Evolutionary conservation across 257 asterid genomes (phyloP).

Genomic region (Catharanthus roseus): DNA sequence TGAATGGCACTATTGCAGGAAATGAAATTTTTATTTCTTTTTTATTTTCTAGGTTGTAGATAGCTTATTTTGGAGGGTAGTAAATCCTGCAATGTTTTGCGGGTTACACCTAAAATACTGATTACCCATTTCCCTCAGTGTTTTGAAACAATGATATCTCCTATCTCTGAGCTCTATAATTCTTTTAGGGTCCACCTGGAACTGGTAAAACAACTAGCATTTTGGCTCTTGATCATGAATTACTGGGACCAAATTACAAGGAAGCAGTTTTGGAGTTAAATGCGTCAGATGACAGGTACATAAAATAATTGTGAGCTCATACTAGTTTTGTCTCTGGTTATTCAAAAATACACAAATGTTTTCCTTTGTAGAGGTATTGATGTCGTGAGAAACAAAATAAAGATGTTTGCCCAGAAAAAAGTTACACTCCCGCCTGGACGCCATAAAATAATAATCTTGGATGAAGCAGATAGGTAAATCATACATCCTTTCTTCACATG

Average conservation of each 20-base stretch:
- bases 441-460: conserved; percentile 83
- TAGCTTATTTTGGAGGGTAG: not conserved
- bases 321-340: not conserved
- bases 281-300: conserved; percentile 93
- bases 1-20: not conserved
- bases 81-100: not conserved
- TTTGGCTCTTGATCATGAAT: conserved; percentile 93
- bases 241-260: conserved; percentile 77
- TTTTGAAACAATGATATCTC: not conserved
- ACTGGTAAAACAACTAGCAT: conserved; percentile 96
- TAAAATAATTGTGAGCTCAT: not conserved
- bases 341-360: not conserved
- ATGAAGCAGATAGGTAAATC: conserved; percentile 94
- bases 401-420: conserved; percentile 97
- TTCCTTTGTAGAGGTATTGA: conserved; percentile 70
- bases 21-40: too few relatives aligned
- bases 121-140: not conserved
- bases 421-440: conserved; percentile 88
- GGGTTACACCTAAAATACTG: not conserved
- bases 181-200: conserved; percentile 87
- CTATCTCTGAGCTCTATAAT: conserved; percentile 1
- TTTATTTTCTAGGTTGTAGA: not conserved
- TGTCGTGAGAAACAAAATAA: conserved; percentile 93
- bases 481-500: not conserved
- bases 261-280: conserved; percentile 93